A percentile compares a stretch with the other conserved stretches of the same genome.
phyloP scores from a whole-genome alignment of 192 early-diverging fungal genomes.

The Fimicolochytrium jonesii region DNA sequence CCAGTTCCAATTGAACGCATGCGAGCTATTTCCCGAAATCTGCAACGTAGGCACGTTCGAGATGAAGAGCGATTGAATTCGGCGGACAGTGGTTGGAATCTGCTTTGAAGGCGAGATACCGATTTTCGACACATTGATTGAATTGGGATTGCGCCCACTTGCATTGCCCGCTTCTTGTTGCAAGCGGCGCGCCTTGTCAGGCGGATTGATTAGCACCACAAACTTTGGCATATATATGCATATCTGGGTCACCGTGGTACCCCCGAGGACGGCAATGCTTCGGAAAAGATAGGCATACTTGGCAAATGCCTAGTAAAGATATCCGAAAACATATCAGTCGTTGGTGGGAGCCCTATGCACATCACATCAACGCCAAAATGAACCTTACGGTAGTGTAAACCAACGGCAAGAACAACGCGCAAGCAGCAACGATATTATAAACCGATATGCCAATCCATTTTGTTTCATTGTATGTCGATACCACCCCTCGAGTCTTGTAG shows the following conservation, averaged over 20 bases:
- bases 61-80: neutral
- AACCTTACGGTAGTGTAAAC: slow-evolving; percentile 16
- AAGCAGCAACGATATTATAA: slow-evolving; percentile 11
- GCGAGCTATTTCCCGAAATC: neutral
- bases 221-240: slow-evolving; percentile 4
- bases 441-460: slow-evolving; percentile 18
- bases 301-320: neutral
- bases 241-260: neutral
- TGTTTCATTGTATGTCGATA: slow-evolving; percentile 15
- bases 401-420: slow-evolving; percentile 2
- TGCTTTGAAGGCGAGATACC: too few species aligned
- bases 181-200: too few species aligned
- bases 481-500: slow-evolving; percentile 7
- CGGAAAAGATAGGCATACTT: neutral
- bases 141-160: too few species aligned
- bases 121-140: too few species aligned
- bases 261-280: neutral
- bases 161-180: too few species aligned
- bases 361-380: too few species aligned
- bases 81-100: neutral
- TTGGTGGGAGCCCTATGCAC: too few species aligned
- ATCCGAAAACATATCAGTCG: too few species aligned
- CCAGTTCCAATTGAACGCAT: neutral
- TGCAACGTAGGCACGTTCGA: neutral
- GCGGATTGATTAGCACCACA: too few species aligned